Evolutionary conservation across 257 asterid genomes (phyloP).

Genomic region (Solanum medicagineum): DNA sequence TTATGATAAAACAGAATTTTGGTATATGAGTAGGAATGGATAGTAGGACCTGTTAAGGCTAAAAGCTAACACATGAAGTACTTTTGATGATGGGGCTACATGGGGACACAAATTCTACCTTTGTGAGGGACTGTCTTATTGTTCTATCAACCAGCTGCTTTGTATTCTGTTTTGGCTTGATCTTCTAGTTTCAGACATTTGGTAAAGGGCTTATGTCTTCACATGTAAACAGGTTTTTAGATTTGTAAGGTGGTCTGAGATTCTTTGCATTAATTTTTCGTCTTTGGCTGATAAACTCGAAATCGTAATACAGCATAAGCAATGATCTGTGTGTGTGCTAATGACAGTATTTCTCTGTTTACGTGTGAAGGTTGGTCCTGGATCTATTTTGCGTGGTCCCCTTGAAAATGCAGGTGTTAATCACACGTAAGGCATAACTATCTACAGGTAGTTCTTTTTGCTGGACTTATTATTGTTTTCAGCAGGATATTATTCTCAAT

Average conservation of each 20-base stretch:
- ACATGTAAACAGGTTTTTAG: not conserved
- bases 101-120: not conserved
- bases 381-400: slow-evolving; percentile 69
- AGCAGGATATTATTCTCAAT: not conserved
- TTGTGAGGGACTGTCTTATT: not conserved
- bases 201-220: not conserved
- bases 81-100: not conserved
- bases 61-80: not conserved
- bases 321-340: not conserved
- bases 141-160: not conserved
- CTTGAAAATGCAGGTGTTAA: slow-evolving; percentile 44
- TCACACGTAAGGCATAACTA: slow-evolving; percentile 30
- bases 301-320: not conserved
- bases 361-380: slow-evolving; percentile 68
- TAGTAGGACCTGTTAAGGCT: not conserved
- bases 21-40: not conserved
- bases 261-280: not conserved
- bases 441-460: not conserved
- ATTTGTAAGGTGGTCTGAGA: not conserved
- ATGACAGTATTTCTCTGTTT: not conserved
- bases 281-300: not conserved
- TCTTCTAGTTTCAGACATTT: not conserved
- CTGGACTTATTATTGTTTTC: not conserved
- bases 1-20: not conserved
- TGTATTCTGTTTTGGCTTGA: not conserved